Evolutionary conservation across 2,329 filamentous ascomycete genomes (phyloP).

Genomic region (Verticillium zaregamsianum): DNA sequence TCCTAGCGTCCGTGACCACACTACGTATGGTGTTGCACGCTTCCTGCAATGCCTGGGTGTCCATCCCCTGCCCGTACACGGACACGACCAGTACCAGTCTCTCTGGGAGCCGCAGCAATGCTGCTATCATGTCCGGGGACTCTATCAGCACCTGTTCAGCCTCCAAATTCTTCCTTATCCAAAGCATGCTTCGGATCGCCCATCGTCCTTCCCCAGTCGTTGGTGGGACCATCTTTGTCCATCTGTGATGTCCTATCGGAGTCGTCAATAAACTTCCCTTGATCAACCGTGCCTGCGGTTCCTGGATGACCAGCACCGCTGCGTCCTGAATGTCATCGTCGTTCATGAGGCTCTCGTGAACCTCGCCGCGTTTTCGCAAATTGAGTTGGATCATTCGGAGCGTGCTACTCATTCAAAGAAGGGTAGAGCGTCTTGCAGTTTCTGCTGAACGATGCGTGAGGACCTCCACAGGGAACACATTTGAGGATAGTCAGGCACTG

Average conservation of each 20-base stretch:
- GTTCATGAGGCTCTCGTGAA: slow-evolving; percentile 16
- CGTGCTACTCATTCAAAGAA: slow-evolving; percentile 12
- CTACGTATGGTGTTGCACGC: not conserved
- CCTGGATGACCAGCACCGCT: slow-evolving; percentile 11
- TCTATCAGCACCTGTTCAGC: slow-evolving; percentile 10
- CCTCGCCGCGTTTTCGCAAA: slow-evolving; percentile 10
- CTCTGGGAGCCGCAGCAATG: slow-evolving; percentile 1
- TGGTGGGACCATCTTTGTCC: slow-evolving; percentile 12
- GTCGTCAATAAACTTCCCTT: slow-evolving; percentile 11
- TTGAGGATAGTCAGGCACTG: slow-evolving; percentile 9
- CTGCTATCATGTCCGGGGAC: not conserved
- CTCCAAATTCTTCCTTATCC: slow-evolving; percentile 10
- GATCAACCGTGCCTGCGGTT: slow-evolving; percentile 10
- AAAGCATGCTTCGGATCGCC: slow-evolving; percentile 16
- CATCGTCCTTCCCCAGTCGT: slow-evolving; percentile 11
- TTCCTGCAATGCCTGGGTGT: not conserved
- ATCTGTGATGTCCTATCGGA: slow-evolving; percentile 12
- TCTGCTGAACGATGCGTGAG: slow-evolving; percentile 17
- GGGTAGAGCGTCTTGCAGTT: slow-evolving; percentile 13
- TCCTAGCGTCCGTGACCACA: not conserved
- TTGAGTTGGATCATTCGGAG: slow-evolving; percentile 14
- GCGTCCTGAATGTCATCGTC: slow-evolving; percentile 11
- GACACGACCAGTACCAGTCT: not conserved
- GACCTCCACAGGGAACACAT: slow-evolving; percentile 14
- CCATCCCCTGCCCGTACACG: not conserved